phyloP scores from a whole-genome alignment of 805 yeast genomes.

The Barnettozyma siamensis region DNA sequence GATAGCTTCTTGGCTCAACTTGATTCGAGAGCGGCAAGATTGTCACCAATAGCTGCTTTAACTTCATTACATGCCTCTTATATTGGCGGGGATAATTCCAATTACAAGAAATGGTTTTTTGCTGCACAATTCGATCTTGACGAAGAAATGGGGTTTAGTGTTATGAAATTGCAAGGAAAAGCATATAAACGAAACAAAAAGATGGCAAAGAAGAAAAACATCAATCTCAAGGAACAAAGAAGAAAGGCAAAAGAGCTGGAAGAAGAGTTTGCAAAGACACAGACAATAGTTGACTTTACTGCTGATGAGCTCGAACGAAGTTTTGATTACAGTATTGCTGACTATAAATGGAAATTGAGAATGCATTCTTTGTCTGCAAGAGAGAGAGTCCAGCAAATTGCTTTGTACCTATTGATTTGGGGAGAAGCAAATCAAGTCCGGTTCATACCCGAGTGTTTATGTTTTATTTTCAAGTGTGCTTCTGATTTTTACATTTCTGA shows the following conservation, averaged over 20 bases:
- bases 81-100: constrained; percentile 85
- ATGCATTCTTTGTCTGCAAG: constrained; percentile 43
- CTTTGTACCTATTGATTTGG: constrained; percentile 74
- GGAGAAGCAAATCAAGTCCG: constrained; percentile 86
- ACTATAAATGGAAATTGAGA: constrained; percentile 50
- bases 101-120: constrained; percentile 89
- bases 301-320: constrained; percentile 37
- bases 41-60: constrained; percentile 65
- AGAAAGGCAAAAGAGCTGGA: constrained; percentile 41
- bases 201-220: constrained; percentile 36
- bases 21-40: constrained; percentile 83
- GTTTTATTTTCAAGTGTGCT: constrained; percentile 80
- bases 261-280: constrained; percentile 40
- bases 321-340: constrained; percentile 60
- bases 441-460: constrained; percentile 83
- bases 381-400: constrained; percentile 57
- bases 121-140: constrained; percentile 79
- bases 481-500: constrained; percentile 52
- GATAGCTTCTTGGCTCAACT: constrained; percentile 76
- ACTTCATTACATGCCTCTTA: constrained; percentile 80
- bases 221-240: constrained; percentile 29
- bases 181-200: constrained; percentile 37
- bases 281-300: constrained; percentile 48
- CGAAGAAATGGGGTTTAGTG: constrained; percentile 53
- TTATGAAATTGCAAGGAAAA: constrained; percentile 47